Evolutionary conservation across 208 protist genomes (phyloP).

Genomic region (Borovskyia barvae): DNA sequence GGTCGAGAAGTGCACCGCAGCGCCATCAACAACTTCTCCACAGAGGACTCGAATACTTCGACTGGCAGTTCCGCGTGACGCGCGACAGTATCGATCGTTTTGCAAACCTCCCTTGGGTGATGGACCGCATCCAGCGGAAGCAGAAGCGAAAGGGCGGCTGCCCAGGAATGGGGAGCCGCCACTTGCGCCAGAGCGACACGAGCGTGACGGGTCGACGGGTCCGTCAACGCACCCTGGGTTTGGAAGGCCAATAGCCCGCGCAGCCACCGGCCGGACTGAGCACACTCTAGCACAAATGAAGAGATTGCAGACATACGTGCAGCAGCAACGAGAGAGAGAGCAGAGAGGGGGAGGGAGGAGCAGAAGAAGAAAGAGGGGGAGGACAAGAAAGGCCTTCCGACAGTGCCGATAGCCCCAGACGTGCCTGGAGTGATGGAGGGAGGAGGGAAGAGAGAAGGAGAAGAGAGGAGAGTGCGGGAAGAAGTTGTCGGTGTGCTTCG

Average conservation of each 20-base stretch:
- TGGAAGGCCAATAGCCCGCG: slow-evolving; percentile 67
- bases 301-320: slow-evolving; percentile 52
- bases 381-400: too few relatives aligned
- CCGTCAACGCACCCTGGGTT: slow-evolving; percentile 14
- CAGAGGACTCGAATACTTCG: neutral
- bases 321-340: neutral
- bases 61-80: slow-evolving; percentile 18
- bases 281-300: slow-evolving; percentile 68
- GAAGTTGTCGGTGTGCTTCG: too few relatives aligned
- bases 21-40: neutral
- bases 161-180: slow-evolving; percentile 48
- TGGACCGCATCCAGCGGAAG: slow-evolving; percentile 4
- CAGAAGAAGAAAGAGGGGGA: too few relatives aligned
- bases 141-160: slow-evolving; percentile 38
- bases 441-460: too few relatives aligned
- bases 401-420: too few relatives aligned
- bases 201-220: slow-evolving; percentile 26
- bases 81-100: slow-evolving; percentile 19
- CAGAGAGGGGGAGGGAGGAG: too few relatives aligned
- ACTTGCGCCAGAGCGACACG: slow-evolving; percentile 40
- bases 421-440: too few relatives aligned
- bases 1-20: too few relatives aligned
- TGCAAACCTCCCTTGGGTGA: slow-evolving; percentile 22
- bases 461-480: too few relatives aligned
- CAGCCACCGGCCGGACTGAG: slow-evolving; percentile 54